phyloP scores from a whole-genome alignment of 371 early-diverging fungal species.

The Apophysomyces ossiformis region DNA sequence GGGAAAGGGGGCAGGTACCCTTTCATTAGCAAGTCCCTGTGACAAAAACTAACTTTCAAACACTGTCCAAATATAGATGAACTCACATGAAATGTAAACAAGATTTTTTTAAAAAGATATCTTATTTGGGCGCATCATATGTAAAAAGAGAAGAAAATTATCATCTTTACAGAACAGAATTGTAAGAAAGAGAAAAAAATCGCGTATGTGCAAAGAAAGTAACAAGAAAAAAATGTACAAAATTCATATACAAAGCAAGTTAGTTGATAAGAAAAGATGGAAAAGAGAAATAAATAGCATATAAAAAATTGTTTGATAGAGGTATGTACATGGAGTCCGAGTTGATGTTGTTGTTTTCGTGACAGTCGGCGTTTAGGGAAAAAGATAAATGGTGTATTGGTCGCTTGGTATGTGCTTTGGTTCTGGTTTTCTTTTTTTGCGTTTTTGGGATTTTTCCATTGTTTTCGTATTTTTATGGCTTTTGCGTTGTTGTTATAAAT shows the following conservation, averaged over 20 bases:
- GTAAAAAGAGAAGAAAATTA: neutral
- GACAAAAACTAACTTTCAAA: neutral
- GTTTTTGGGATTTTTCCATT: no score
- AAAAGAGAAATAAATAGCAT: neutral
- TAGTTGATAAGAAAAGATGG: neutral
- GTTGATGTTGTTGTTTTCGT: neutral
- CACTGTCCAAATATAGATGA: neutral
- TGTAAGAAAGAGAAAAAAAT: neutral
- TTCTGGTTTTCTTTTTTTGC: no score
- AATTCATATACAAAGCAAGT: neutral
- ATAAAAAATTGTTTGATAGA: neutral
- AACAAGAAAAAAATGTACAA: conserved; percentile 1
- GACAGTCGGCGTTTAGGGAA: no score
- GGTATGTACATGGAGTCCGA: neutral
- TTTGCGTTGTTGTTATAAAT: neutral
- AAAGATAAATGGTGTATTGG: no score
- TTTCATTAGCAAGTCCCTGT: neutral
- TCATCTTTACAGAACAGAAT: neutral
- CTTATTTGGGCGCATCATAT: conserved; percentile 1
- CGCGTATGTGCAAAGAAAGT: conserved; percentile 7
- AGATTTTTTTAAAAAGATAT: neutral
- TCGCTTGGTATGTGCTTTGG: no score
- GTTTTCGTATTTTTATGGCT: no score
- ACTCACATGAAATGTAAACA: conserved; percentile 2
- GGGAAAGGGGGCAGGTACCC: neutral